phyloP scores from a whole-genome alignment of 2,329 filamentous ascomycete species.

The Penicillium glabrum region DNA sequence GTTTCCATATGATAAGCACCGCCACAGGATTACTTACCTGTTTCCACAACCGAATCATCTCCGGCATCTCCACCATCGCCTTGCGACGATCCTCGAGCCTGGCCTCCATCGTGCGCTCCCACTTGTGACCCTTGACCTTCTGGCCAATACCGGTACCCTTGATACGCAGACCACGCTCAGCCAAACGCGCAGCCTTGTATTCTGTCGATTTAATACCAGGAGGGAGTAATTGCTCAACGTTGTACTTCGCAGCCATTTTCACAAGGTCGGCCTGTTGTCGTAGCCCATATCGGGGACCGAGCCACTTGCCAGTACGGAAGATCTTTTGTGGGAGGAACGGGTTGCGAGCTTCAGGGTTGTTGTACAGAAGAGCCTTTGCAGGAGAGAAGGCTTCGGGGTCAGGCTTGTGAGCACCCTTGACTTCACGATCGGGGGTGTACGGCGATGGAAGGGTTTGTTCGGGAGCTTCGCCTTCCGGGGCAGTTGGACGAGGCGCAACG shows the following conservation, averaged over 20 bases:
- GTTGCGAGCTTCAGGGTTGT: slow-evolving; percentile 59
- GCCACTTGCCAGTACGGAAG: slow-evolving; percentile 76
- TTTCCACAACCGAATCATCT: slow-evolving; percentile 90
- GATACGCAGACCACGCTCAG: slow-evolving; percentile 78
- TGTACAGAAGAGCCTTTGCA: slow-evolving; percentile 35
- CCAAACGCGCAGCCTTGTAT: slow-evolving; percentile 63
- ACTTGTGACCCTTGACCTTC: slow-evolving; percentile 90
- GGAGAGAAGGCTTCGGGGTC: slow-evolving; percentile 31
- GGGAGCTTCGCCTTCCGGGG: slow-evolving; percentile 21
- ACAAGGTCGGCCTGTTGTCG: slow-evolving; percentile 87
- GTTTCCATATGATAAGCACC: slow-evolving; percentile 14
- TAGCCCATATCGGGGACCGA: slow-evolving; percentile 77
- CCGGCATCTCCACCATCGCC: slow-evolving; percentile 94
- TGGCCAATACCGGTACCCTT: slow-evolving; percentile 93
- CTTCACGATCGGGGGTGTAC: slow-evolving; percentile 42
- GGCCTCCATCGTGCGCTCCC: slow-evolving; percentile 81
- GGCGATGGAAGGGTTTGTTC: slow-evolving; percentile 34
- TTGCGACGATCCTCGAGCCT: slow-evolving; percentile 84
- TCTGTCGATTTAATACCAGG: slow-evolving; percentile 73
- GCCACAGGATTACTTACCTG: slow-evolving; percentile 59
- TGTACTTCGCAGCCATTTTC: slow-evolving; percentile 76
- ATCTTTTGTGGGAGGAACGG: slow-evolving; percentile 82
- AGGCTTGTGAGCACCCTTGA: slow-evolving; percentile 41
- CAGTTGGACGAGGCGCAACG: slow-evolving; percentile 28
- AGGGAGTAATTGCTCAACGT: slow-evolving; percentile 78